phyloP scores from a whole-genome alignment of 495 filamentous ascomycete genomes.

The Rusavskia elegans region DNA sequence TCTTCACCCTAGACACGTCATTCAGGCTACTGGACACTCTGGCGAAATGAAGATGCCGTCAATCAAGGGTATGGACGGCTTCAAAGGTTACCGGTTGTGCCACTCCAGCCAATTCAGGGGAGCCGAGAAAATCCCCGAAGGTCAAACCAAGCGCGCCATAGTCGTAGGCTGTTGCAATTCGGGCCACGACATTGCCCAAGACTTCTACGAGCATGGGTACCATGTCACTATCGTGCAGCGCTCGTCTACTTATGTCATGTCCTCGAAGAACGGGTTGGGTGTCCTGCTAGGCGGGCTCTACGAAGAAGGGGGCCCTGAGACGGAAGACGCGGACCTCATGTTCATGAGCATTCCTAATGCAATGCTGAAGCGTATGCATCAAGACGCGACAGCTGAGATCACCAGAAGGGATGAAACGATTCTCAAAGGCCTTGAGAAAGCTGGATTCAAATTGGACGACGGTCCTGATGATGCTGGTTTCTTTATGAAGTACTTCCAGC shows the following conservation, averaged over 20 bases:
- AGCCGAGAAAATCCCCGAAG: conserved; percentile 23
- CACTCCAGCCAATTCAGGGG: conserved; percentile 58
- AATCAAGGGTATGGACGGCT: conserved; percentile 45
- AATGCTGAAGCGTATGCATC: conserved; percentile 34
- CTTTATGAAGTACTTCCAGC: conserved; percentile 58
- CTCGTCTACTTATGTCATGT: conserved; percentile 55
- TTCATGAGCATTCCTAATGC: conserved; percentile 32
- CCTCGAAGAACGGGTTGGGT: conserved; percentile 34
- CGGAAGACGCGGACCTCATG: conserved; percentile 42
- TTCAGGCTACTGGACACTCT: conserved; percentile 58
- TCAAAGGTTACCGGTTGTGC: conserved; percentile 43
- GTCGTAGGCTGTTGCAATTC: conserved; percentile 74
- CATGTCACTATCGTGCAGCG: conserved; percentile 78
- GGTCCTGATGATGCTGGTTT: conserved; percentile 53
- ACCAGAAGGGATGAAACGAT: conserved; percentile 27
- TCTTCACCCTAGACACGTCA: conserved; percentile 48
- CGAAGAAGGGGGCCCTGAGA: conserved; percentile 33
- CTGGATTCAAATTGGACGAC: conserved; percentile 52
- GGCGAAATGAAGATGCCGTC: conserved; percentile 50
- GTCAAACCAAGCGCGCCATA: conserved; percentile 47
- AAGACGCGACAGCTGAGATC: conserved; percentile 28
- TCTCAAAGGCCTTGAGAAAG: conserved; percentile 41
- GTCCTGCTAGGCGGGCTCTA: conserved; percentile 44
- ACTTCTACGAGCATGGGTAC: conserved; percentile 66
- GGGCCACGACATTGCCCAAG: conserved; percentile 62